Evolutionary conservation across 2,329 filamentous ascomycete species (phyloP).

Genomic region (Penicillium olsonii): DNA sequence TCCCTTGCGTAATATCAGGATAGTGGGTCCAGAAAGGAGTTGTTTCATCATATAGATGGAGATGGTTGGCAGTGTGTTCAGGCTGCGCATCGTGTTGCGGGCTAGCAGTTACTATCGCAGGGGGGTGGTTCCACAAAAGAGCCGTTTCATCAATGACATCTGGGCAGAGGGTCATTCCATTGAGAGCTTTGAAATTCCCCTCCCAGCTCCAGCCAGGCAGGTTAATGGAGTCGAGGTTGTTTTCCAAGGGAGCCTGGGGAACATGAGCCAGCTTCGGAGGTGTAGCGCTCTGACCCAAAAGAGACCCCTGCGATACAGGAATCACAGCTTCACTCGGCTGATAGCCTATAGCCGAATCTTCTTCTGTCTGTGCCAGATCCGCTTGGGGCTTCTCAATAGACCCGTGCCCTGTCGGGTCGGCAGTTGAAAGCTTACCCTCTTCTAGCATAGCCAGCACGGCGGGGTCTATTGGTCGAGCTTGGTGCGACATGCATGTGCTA

Average conservation of each 20-base stretch:
- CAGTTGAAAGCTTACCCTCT: not conserved
- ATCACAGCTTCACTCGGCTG: not conserved
- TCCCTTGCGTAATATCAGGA: not conserved
- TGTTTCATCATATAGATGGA: constrained; percentile 8
- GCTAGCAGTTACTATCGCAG: not conserved
- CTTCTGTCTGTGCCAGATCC: too few species aligned
- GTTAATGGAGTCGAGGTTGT: not conserved
- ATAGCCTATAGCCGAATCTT: too few species aligned
- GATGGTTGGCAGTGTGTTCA: not conserved
- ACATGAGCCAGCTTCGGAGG: not conserved
- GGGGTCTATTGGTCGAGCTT: constrained; percentile 14
- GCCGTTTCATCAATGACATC: not conserved
- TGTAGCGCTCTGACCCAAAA: not conserved
- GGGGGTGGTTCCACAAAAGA: constrained; percentile 4
- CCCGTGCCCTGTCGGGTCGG: not conserved
- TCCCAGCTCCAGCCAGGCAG: constrained; percentile 2
- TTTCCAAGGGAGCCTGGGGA: not conserved
- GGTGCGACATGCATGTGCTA: constrained; percentile 8
- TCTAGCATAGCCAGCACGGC: constrained; percentile 9
- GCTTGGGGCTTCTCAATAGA: not conserved
- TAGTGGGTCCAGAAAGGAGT: constrained; percentile 13
- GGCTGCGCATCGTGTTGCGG: constrained; percentile 1
- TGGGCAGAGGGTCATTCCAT: not conserved
- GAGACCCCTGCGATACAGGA: not conserved
- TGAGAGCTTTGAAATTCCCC: not conserved